phyloP scores from a whole-genome alignment of 352 stramenopile species.

The Phytophthora sojae region DNA sequence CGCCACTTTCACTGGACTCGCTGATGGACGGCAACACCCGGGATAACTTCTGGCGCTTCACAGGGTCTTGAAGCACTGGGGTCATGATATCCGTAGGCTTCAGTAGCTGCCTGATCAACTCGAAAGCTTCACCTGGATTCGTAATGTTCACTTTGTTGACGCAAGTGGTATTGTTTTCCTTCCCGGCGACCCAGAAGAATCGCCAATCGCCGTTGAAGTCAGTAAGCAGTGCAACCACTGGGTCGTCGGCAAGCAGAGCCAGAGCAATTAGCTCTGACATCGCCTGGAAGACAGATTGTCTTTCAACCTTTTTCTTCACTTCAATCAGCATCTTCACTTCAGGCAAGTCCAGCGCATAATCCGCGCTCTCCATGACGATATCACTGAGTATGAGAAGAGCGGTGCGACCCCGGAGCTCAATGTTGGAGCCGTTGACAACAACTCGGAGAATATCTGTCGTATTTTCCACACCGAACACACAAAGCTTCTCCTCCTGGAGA shows the following conservation, averaged over 20 bases:
- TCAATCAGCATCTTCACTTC: constrained; percentile 56
- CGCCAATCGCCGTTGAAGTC: constrained; percentile 45
- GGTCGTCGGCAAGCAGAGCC: constrained; percentile 44
- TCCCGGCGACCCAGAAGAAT: constrained; percentile 57
- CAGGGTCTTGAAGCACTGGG: too few species aligned
- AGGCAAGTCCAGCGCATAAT: too few species aligned
- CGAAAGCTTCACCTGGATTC: constrained; percentile 38
- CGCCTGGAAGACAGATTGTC: constrained; percentile 42
- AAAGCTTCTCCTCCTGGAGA: too few species aligned
- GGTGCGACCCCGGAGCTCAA: constrained; percentile 43
- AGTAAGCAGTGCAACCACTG: constrained; percentile 58
- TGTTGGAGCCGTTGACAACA: too few species aligned
- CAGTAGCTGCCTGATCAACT: too few species aligned
- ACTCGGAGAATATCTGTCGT: too few species aligned
- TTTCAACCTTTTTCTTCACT: constrained; percentile 50
- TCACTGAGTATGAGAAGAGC: constrained; percentile 56
- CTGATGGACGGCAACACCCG: constrained; percentile 31
- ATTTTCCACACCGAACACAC: constrained; percentile 47
- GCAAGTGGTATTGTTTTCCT: too few species aligned
- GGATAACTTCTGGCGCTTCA: constrained; percentile 53
- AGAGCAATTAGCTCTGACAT: constrained; percentile 55
- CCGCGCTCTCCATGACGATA: too few species aligned
- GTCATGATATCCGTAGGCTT: too few species aligned
- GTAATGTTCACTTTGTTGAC: too few species aligned
- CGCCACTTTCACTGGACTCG: constrained; percentile 25